Evolutionary conservation across 2,329 filamentous ascomycete genomes (phyloP).

Genomic region (Exophiala alcalophila): DNA sequence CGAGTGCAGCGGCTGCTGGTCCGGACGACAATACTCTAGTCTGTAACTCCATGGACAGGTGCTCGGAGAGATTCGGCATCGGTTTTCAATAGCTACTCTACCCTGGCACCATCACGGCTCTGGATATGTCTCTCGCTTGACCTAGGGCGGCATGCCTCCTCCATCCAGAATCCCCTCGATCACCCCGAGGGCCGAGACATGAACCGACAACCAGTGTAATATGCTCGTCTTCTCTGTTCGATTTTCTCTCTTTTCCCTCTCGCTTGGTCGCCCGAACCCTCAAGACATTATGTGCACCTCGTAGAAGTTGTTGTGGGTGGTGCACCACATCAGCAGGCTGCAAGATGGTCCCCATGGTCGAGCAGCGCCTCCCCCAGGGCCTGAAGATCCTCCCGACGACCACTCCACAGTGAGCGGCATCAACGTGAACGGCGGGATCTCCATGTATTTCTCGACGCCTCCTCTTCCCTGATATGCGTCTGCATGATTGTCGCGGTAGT

Average conservation of each 20-base stretch:
- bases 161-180: too few relatives aligned
- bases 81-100: too few relatives aligned
- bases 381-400: constrained; percentile 6
- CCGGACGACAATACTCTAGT: too few relatives aligned
- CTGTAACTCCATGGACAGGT: too few relatives aligned
- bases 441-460: constrained; percentile 23
- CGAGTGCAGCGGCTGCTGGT: too few relatives aligned
- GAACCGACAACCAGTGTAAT: too few relatives aligned
- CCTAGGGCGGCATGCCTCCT: too few relatives aligned
- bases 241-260: not conserved
- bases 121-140: too few relatives aligned
- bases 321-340: constrained; percentile 25
- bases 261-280: not conserved
- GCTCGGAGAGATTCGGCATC: too few relatives aligned
- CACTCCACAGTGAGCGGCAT: constrained; percentile 24
- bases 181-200: too few relatives aligned
- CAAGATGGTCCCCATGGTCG: constrained; percentile 24
- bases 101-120: too few relatives aligned
- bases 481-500: constrained; percentile 19
- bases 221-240: too few relatives aligned
- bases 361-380: constrained; percentile 11
- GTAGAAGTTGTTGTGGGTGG: constrained; percentile 23
- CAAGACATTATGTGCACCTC: constrained; percentile 24
- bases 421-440: constrained; percentile 25
- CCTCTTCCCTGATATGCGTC: constrained; percentile 11